These are phyloP conservation scores for Nemania diffusa DNA, from an alignment of 2,329 filamentous ascomycete genomes.

Conservation along the genomic window DNA sequence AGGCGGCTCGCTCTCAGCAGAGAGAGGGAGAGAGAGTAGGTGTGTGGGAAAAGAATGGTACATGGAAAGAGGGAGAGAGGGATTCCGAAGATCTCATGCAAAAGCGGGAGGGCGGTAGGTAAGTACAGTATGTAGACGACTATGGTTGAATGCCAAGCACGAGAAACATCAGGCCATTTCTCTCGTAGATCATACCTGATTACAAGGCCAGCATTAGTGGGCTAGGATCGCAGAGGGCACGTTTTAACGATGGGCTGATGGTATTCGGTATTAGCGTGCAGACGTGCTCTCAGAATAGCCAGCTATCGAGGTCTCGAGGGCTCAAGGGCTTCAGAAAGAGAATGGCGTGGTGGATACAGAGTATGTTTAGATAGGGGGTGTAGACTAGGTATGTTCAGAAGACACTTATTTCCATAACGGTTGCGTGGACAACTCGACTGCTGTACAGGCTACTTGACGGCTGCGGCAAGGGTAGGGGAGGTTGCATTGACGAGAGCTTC, in stretches of 20 bases:
- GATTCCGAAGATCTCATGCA: slow-evolving; percentile 48
- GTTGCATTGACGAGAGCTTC: slow-evolving; percentile 15
- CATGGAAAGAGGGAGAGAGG: slow-evolving; percentile 39
- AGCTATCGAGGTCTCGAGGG: too few species aligned
- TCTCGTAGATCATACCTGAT: slow-evolving; percentile 57
- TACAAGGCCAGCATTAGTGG: slow-evolving; percentile 51
- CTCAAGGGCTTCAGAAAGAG: slow-evolving; percentile 6
- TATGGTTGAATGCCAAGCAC: slow-evolving; percentile 47
- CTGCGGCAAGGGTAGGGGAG: neutral
- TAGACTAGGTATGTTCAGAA: neutral
- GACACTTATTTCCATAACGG: neutral
- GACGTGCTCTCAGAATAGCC: slow-evolving; percentile 28
- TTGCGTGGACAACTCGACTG: slow-evolving; percentile 8
- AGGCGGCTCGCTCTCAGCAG: slow-evolving; percentile 31
- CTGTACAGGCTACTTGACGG: neutral
- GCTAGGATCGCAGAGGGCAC: slow-evolving; percentile 34
- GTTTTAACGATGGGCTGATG: slow-evolving; percentile 29
- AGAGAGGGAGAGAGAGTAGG: slow-evolving; percentile 38
- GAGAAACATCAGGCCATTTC: slow-evolving; percentile 54
- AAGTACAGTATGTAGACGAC: slow-evolving; percentile 41
- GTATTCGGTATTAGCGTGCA: slow-evolving; percentile 5
- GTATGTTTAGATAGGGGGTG: neutral
- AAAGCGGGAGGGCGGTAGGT: slow-evolving; percentile 45
- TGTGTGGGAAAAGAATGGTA: slow-evolving; percentile 31
- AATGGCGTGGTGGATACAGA: slow-evolving; percentile 19